These are phyloP conservation scores for Ophiostoma ips DNA, from an alignment of 2,329 filamentous ascomycete species.

Conservation along the genomic window DNA sequence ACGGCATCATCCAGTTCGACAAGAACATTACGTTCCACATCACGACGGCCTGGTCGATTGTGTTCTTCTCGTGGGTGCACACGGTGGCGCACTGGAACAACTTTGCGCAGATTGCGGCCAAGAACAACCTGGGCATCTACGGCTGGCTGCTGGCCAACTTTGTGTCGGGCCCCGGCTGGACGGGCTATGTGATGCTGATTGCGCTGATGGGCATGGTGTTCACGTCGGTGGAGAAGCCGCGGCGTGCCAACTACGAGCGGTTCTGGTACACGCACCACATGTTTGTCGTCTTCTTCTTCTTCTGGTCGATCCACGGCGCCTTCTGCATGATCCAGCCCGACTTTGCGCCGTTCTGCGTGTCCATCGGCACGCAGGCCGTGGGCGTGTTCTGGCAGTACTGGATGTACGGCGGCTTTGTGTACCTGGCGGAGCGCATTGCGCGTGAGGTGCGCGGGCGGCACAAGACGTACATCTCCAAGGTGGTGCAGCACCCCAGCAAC, in stretches of 20 bases:
- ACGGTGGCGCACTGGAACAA: slow-evolving; percentile 82
- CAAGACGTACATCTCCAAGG: slow-evolving; percentile 78
- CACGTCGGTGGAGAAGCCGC: slow-evolving; percentile 64
- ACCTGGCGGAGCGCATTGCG: slow-evolving; percentile 64
- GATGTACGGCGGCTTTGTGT: slow-evolving; percentile 69
- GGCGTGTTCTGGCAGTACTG: slow-evolving; percentile 86
- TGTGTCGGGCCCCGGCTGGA: slow-evolving; percentile 69
- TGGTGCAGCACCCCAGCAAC: slow-evolving; percentile 78
- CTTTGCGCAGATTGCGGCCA: slow-evolving; percentile 60
- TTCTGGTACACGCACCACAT: slow-evolving; percentile 89
- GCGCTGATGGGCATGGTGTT: slow-evolving; percentile 64
- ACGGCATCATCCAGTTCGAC: slow-evolving; percentile 78
- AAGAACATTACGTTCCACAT: slow-evolving; percentile 87
- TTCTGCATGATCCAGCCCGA: slow-evolving; percentile 88
- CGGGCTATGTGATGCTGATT: slow-evolving; percentile 71
- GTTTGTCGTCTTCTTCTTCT: slow-evolving; percentile 77
- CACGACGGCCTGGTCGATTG: slow-evolving; percentile 71
- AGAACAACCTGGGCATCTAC: slow-evolving; percentile 63
- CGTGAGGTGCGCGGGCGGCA: slow-evolving; percentile 68
- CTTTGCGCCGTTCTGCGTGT: slow-evolving; percentile 62
- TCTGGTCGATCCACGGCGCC: slow-evolving; percentile 80
- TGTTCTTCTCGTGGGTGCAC: slow-evolving; percentile 79
- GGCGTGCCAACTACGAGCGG: slow-evolving; percentile 70
- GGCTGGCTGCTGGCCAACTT: slow-evolving; percentile 69
- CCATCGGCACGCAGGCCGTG: slow-evolving; percentile 47